phyloP scores from a whole-genome alignment of 192 early-diverging fungal species.

The Obelidium mucronatum region DNA sequence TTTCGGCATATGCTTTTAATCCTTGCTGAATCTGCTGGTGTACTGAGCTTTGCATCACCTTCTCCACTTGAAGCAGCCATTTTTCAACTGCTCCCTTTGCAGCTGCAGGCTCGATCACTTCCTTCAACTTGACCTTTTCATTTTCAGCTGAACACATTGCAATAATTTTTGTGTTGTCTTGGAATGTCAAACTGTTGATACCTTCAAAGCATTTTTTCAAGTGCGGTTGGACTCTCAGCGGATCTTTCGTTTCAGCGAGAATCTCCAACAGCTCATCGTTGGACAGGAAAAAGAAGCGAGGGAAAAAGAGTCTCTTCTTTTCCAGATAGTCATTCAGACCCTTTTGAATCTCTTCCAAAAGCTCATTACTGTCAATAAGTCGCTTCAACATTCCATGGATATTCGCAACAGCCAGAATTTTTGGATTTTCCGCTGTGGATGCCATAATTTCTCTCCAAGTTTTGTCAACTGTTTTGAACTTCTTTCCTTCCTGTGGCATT shows the following conservation, averaged over 20 bases:
- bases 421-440: constrained; percentile 56
- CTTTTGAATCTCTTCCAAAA: constrained; percentile 70
- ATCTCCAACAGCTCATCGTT: constrained; percentile 71
- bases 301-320: constrained; percentile 68
- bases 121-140: constrained; percentile 63
- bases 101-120: constrained; percentile 67
- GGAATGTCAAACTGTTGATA: constrained; percentile 63
- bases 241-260: constrained; percentile 67
- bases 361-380: constrained; percentile 58
- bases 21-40: constrained; percentile 62
- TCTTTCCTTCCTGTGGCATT: constrained; percentile 67
- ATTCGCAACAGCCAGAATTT: constrained; percentile 55
- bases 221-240: constrained; percentile 64
- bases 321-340: constrained; percentile 70
- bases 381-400: constrained; percentile 49
- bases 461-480: constrained; percentile 64
- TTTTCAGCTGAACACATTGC: constrained; percentile 71
- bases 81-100: constrained; percentile 69
- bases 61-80: constrained; percentile 67
- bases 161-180: constrained; percentile 64
- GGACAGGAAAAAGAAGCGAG: constrained; percentile 69
- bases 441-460: constrained; percentile 70
- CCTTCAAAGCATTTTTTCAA: constrained; percentile 71
- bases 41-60: constrained; percentile 65
- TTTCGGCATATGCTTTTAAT: constrained; percentile 61